Conservation (phyloP, 768 basidiomycete species). For the Ramaria sp. region DNA sequence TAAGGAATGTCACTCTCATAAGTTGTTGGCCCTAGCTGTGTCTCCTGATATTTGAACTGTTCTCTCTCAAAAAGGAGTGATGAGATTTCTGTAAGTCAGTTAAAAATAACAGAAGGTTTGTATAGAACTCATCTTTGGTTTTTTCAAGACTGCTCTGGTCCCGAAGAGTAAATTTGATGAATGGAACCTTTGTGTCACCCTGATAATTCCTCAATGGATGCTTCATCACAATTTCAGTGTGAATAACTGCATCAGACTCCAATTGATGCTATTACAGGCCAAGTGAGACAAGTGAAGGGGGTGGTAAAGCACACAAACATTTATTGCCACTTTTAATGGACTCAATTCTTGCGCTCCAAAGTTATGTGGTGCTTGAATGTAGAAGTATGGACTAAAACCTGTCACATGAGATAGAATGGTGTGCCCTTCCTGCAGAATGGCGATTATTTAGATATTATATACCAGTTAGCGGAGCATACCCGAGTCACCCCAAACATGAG, state of each 20-base stretch:
- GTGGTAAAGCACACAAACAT: too few relatives aligned
- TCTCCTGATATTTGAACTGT: constrained; percentile 28
- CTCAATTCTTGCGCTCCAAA: constrained; percentile 29
- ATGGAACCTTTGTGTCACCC: constrained; percentile 31
- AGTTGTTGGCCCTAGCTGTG: constrained; percentile 25
- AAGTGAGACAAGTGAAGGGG: too few relatives aligned
- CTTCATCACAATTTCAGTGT: constrained; percentile 19
- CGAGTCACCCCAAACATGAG: too few relatives aligned
- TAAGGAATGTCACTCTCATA: constrained; percentile 39
- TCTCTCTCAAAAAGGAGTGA: constrained; percentile 31
- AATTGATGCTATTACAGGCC: too few relatives aligned
- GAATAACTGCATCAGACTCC: constrained; percentile 7
- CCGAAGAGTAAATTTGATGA: constrained; percentile 31
- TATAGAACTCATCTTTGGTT: too few relatives aligned
- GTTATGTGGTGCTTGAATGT: constrained; percentile 31
- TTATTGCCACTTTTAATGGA: too few relatives aligned
- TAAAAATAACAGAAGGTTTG: background rate
- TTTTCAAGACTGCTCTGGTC: constrained; percentile 23
- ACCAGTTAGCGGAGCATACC: too few relatives aligned
- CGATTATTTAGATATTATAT: too few relatives aligned
- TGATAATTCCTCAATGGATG: constrained; percentile 34
- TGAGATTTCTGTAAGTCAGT: background rate
- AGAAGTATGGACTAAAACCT: constrained; percentile 36
- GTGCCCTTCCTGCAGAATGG: too few relatives aligned
- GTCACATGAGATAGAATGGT: too few relatives aligned